A percentile compares a stretch with the other conserved stretches of the same genome.
Conservation (phyloP, 768 basidiomycete genomes). For the Xerocomellus amylosporus region DNA sequence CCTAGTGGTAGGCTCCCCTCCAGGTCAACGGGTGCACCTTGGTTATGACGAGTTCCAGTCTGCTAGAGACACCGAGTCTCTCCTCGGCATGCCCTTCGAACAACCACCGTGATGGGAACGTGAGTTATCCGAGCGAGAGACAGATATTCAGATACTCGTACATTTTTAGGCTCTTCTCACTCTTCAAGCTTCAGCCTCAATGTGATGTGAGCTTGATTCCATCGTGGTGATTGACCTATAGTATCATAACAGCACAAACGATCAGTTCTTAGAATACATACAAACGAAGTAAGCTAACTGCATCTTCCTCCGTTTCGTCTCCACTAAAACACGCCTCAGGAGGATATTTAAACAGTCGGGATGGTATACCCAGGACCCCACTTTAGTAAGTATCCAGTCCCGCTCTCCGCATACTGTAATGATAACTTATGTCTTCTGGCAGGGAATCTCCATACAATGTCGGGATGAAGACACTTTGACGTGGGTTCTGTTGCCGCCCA, state of each 20-base stretch:
- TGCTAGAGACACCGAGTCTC: not conserved
- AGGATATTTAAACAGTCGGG: not conserved
- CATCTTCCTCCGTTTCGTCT: not conserved
- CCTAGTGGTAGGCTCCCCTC: not conserved
- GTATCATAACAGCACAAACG: not conserved
- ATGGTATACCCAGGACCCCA: slow-evolving; percentile 6
- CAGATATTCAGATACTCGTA: too few relatives aligned
- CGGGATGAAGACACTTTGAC: slow-evolving; percentile 18
- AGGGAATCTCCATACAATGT: slow-evolving; percentile 32
- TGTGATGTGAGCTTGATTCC: slow-evolving; percentile 21
- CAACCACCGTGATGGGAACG: slow-evolving; percentile 4
- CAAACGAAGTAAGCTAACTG: not conserved
- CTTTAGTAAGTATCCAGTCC: not conserved
- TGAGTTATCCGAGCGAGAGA: not conserved
- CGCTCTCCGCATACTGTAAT: not conserved
- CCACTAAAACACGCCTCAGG: not conserved
- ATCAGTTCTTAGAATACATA: slow-evolving; percentile 5
- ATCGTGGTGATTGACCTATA: not conserved
- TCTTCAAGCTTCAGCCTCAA: slow-evolving; percentile 9
- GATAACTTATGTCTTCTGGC: not conserved
- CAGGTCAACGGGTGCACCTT: not conserved
- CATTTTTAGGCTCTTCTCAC: slow-evolving; percentile 26
- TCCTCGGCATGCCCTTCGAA: not conserved
- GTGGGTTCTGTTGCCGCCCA: not conserved
- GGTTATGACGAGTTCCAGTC: slow-evolving; percentile 20